These are phyloP conservation scores for Fusarium irregulare DNA, from an alignment of 2,329 filamentous ascomycete genomes.

Conservation along the genomic window DNA sequence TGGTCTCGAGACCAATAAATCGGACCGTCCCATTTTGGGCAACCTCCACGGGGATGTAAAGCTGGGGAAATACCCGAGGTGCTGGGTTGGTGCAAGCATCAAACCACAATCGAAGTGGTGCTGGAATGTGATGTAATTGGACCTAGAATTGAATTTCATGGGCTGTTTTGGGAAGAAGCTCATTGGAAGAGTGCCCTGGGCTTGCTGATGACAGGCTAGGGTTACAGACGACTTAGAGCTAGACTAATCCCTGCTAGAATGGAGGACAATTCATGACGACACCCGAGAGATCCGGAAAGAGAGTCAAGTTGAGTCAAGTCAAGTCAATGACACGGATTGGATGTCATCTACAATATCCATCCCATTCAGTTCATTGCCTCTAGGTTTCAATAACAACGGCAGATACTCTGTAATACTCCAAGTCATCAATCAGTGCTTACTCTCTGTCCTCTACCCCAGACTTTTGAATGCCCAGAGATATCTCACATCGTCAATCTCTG, in stretches of 20 bases:
- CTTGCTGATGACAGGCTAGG: background rate
- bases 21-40: slow-evolving; percentile 40
- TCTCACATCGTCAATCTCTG: background rate
- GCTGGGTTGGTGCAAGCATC: background rate
- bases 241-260: slow-evolving; percentile 2
- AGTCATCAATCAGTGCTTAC: background rate
- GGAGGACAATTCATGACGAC: slow-evolving; percentile 13
- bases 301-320: background rate
- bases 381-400: too few relatives aligned
- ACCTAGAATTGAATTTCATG: background rate
- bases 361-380: too few relatives aligned
- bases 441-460: background rate
- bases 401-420: background rate
- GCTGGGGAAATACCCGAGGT: slow-evolving; percentile 23
- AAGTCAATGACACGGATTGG: background rate
- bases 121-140: background rate
- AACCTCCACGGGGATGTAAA: slow-evolving; percentile 25
- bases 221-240: background rate
- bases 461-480: background rate
- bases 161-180: background rate
- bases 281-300: slow-evolving; percentile 28
- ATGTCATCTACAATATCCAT: background rate
- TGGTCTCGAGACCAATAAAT: slow-evolving; percentile 40
- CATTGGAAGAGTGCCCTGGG: background rate
- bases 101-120: background rate